A percentile compares a stretch with the other conserved stretches of the same genome.
Conservation (phyloP, 2,329 filamentous ascomycete species). For the Penicillium concentricum region DNA sequence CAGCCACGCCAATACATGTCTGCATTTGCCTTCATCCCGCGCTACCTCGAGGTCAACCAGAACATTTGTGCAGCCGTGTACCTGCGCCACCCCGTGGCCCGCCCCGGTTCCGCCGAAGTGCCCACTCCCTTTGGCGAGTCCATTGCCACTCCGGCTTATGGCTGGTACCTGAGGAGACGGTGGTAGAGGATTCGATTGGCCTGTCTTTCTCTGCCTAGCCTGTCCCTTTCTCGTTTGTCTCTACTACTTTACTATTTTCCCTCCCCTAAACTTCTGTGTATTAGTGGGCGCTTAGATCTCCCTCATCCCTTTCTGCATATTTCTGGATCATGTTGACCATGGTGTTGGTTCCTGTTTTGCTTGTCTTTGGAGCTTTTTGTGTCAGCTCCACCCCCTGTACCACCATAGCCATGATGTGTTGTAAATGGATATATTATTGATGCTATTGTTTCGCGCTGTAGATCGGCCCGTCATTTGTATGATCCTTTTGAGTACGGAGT, state of each 20-base stretch:
- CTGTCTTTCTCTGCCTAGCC: constrained; percentile 6
- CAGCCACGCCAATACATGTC: constrained; percentile 80
- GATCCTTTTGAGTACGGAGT: neutral
- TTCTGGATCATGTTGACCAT: constrained; percentile 25
- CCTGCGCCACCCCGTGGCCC: constrained; percentile 85
- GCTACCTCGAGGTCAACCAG: constrained; percentile 96
- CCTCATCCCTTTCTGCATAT: constrained; percentile 22
- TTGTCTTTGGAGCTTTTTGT: constrained; percentile 16
- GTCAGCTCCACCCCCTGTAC: constrained; percentile 18
- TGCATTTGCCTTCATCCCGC: constrained; percentile 90
- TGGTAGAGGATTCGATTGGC: constrained; percentile 44
- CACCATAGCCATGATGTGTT: constrained; percentile 27
- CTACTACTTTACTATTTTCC: constrained; percentile 13
- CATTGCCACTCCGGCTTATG: constrained; percentile 79
- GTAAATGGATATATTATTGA: constrained; percentile 24
- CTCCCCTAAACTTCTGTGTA: constrained; percentile 26
- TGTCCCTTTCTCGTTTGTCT: constrained; percentile 19
- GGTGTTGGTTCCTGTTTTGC: constrained; percentile 28
- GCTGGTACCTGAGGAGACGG: constrained; percentile 87
- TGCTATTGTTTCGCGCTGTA: neutral
- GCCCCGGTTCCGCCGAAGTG: constrained; percentile 75
- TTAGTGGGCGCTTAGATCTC: constrained; percentile 35
- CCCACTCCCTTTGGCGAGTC: constrained; percentile 75
- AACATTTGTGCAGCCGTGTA: constrained; percentile 96
- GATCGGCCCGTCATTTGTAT: neutral